Percentiles rank a stretch among this genome's conserved stretches.
Evolutionary conservation across 768 basidiomycete species (phyloP).

Genomic region (Amyloporia xantha): DNA sequence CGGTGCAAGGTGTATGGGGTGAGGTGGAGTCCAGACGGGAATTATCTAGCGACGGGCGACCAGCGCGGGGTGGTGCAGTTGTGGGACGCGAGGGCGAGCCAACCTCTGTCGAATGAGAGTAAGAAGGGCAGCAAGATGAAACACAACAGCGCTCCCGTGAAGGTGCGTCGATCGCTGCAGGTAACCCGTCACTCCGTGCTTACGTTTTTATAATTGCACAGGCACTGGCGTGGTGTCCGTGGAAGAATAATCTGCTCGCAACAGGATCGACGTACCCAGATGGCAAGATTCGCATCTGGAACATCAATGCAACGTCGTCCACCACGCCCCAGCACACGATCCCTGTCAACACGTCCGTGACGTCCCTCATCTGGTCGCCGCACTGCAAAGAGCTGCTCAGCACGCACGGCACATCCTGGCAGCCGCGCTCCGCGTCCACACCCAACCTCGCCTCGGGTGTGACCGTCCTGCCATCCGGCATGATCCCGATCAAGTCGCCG

Average conservation of each 20-base stretch:
- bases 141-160: constrained; percentile 51
- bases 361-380: constrained; percentile 66
- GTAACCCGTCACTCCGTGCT: neutral
- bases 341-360: constrained; percentile 54
- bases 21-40: constrained; percentile 61
- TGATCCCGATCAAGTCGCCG: constrained; percentile 21
- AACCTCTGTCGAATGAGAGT: constrained; percentile 47
- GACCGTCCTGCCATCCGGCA: constrained; percentile 23
- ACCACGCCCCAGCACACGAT: constrained; percentile 38
- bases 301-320: constrained; percentile 37
- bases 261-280: constrained; percentile 34
- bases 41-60: constrained; percentile 70
- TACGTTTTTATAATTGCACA: constrained; percentile 14
- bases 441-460: constrained; percentile 4
- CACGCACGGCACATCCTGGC: constrained; percentile 63
- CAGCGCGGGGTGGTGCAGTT: constrained; percentile 68
- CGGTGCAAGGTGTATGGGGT: constrained; percentile 58
- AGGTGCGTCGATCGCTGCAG: constrained; percentile 36
- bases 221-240: constrained; percentile 57
- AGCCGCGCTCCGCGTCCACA: constrained; percentile 19
- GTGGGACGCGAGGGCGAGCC: constrained; percentile 57
- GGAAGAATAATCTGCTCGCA: constrained; percentile 46
- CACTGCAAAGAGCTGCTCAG: constrained; percentile 81
- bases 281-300: constrained; percentile 49
- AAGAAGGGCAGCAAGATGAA: constrained; percentile 63